These are phyloP conservation scores for Fagus crenata DNA, from an alignment of 306 rosid species.

Conservation along the genomic window DNA sequence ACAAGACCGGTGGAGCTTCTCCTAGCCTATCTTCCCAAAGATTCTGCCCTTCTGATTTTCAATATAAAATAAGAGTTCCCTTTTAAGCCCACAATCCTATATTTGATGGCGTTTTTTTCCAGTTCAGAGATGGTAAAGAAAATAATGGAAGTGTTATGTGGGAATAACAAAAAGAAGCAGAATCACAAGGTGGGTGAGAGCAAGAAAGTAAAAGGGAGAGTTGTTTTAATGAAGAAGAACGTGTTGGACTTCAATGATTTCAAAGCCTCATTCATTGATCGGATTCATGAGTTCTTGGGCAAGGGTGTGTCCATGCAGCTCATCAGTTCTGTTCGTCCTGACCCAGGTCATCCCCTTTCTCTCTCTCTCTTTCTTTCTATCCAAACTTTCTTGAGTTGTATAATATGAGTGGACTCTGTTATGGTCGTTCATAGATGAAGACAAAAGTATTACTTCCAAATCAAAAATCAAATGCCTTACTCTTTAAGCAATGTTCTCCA, in stretches of 20 bases:
- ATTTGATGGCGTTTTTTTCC: conserved; percentile 13
- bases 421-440: neutral
- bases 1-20: neutral
- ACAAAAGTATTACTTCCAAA: neutral
- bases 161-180: conserved; percentile 28
- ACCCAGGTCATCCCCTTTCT: conserved; percentile 50
- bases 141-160: conserved; percentile 31
- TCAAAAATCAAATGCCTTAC: neutral
- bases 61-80: neutral
- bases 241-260: conserved; percentile 63
- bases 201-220: conserved; percentile 54
- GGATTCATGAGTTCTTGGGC: conserved; percentile 76
- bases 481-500: too few relatives aligned
- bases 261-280: conserved; percentile 69
- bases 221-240: conserved; percentile 73
- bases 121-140: conserved; percentile 18
- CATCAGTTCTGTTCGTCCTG: conserved; percentile 52
- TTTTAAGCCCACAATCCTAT: neutral
- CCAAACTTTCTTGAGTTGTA: neutral
- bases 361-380: neutral
- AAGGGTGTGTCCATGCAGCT: conserved; percentile 80
- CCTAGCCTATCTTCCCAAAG: neutral
- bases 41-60: neutral
- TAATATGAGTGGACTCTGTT: neutral
- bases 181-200: conserved; percentile 19